phyloP scores from a whole-genome alignment of 495 filamentous ascomycete genomes.

The Aspergillus egyptiacus region DNA sequence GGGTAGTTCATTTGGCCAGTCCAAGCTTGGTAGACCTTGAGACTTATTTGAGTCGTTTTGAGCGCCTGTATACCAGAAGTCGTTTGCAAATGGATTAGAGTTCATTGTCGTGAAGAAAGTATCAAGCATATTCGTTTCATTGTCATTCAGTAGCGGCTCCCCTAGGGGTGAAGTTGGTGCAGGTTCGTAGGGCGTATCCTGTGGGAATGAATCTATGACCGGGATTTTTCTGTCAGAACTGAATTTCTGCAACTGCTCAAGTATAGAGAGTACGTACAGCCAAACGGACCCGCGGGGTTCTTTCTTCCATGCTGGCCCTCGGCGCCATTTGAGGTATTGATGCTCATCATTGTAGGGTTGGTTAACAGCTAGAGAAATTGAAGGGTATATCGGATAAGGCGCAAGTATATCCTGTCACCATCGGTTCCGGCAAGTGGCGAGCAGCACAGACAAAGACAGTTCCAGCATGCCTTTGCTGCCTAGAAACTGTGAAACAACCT shows the following conservation, averaged over 20 bases:
- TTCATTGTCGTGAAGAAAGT: conserved; percentile 58
- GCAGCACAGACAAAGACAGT: conserved; percentile 20
- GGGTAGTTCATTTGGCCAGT: conserved; percentile 52
- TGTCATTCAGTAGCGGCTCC: conserved; percentile 54
- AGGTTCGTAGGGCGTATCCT: conserved; percentile 50
- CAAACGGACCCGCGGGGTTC: conserved; percentile 48
- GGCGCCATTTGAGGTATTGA: conserved; percentile 28
- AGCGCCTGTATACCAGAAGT: conserved; percentile 39
- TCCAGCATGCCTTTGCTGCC: conserved; percentile 31
- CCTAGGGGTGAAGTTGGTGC: conserved; percentile 54
- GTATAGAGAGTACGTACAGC: conserved; percentile 44
- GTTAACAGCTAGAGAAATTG: not conserved
- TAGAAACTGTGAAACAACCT: not conserved
- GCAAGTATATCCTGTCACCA: too few relatives aligned
- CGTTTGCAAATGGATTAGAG: conserved; percentile 46
- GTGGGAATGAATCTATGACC: conserved; percentile 37
- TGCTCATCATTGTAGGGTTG: conserved; percentile 16
- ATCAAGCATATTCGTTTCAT: conserved; percentile 55
- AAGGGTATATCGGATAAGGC: not conserved
- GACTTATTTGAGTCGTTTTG: conserved; percentile 44
- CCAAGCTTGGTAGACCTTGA: conserved; percentile 38
- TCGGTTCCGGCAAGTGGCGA: conserved; percentile 26
- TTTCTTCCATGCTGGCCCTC: conserved; percentile 27
- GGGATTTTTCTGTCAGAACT: conserved; percentile 18
- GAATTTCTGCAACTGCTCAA: not conserved